Conservation (phyloP, 106 monocot genomes). For the Platanthera zijinensis region DNA sequence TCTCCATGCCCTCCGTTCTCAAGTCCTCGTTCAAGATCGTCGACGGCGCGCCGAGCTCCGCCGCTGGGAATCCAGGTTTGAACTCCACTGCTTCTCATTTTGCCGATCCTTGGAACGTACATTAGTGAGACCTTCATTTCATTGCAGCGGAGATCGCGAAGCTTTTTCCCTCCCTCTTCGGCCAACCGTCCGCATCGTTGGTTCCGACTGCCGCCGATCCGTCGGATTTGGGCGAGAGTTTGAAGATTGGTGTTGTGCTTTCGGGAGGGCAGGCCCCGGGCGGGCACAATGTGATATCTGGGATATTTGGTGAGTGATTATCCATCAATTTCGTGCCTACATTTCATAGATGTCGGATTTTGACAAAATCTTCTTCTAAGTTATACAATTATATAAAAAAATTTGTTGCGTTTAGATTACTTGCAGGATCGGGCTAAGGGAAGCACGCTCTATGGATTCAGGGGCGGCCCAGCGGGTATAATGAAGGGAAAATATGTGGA, state of each 20-base stretch:
- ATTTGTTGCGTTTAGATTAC: constrained; percentile 47
- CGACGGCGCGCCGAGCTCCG: constrained; percentile 62
- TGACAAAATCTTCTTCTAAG: background rate
- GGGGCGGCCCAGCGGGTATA: constrained; percentile 91
- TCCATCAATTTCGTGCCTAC: background rate
- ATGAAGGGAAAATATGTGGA: constrained; percentile 92
- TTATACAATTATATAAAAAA: background rate
- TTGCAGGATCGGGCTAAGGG: constrained; percentile 69
- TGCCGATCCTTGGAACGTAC: background rate
- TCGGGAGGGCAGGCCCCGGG: constrained; percentile 99
- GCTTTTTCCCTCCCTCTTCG: constrained; percentile 75
- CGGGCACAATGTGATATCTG: constrained; percentile 96
- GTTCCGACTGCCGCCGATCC: constrained; percentile 43
- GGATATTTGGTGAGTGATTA: constrained; percentile 62
- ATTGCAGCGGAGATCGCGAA: constrained; percentile 90
- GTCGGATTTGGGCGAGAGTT: constrained; percentile 20
- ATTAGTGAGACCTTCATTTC: constrained; percentile 1
- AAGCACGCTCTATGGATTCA: constrained; percentile 78
- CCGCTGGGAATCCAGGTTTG: constrained; percentile 69
- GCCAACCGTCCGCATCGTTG: constrained; percentile 82
- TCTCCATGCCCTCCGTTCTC: constrained; percentile 73
- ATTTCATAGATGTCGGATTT: background rate
- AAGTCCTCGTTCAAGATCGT: constrained; percentile 38
- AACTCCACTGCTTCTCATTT: background rate
- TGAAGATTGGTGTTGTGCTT: constrained; percentile 86